Conservation (phyloP, 208 protist genomes). For the Crithidia fasciculata region DNA sequence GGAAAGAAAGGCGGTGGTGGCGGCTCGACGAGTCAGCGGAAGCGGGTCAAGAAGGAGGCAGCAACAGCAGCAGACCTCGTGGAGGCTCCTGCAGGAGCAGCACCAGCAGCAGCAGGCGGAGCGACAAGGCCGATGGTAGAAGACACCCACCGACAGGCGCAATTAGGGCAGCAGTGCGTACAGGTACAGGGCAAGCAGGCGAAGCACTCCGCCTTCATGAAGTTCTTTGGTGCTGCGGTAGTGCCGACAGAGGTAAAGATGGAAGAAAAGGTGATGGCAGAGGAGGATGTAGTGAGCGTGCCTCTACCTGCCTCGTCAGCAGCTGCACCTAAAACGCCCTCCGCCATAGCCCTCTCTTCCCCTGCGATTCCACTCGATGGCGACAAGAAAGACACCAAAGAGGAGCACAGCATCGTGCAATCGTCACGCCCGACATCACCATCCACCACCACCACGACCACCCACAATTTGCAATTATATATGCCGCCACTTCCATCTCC, state of each 20-base stretch:
- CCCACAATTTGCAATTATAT: not conserved
- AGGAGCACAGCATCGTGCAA: conserved; percentile 7
- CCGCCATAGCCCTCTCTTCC: not conserved
- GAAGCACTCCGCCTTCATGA: conserved; percentile 31
- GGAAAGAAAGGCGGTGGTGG: not conserved
- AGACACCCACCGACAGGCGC: not conserved
- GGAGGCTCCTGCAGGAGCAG: too few relatives aligned
- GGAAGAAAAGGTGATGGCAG: not conserved
- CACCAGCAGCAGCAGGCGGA: too few relatives aligned
- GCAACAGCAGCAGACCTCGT: too few relatives aligned
- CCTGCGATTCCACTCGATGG: too few relatives aligned
- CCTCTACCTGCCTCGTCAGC: not conserved
- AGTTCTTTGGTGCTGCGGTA: conserved; percentile 41
- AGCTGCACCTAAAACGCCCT: not conserved
- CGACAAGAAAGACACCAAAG: not conserved
- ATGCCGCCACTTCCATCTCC: not conserved
- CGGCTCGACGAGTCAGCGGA: conserved; percentile 4
- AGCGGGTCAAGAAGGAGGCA: conserved; percentile 17
- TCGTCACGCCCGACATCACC: not conserved
- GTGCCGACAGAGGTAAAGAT: not conserved
- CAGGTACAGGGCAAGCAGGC: conserved; percentile 9
- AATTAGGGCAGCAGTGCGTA: not conserved
- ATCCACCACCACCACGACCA: not conserved
- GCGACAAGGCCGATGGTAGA: conserved; percentile 12
- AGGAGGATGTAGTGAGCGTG: not conserved